These are phyloP conservation scores for Favolaschia claudopus DNA, from an alignment of 768 basidiomycete species.

Conservation along the genomic window DNA sequence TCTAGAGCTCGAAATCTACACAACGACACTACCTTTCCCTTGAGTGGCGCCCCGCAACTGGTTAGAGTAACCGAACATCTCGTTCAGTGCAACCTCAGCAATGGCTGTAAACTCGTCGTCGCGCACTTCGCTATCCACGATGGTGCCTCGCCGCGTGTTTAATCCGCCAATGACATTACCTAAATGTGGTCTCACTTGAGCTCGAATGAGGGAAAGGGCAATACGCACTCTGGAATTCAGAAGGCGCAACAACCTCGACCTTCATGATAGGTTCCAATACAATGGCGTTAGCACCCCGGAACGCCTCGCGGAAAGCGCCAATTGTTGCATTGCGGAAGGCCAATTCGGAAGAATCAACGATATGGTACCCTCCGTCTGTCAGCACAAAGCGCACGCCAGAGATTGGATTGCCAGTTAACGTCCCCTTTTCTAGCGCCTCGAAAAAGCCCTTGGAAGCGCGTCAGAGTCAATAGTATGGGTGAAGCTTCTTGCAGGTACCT, in stretches of 20 bases:
- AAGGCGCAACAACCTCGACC: conserved; percentile 95
- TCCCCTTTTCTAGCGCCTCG: conserved; percentile 92
- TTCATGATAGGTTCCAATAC: conserved; percentile 99
- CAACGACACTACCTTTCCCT: conserved; percentile 82
- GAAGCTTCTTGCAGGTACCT: conserved; percentile 53
- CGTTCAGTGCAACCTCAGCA: conserved; percentile 94
- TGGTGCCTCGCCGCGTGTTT: conserved; percentile 91
- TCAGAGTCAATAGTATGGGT: not conserved
- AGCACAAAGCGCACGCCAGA: conserved; percentile 87
- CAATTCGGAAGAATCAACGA: conserved; percentile 95
- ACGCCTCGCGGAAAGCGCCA: conserved; percentile 92
- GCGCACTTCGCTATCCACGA: conserved; percentile 94
- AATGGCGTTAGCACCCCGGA: conserved; percentile 75
- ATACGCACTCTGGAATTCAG: conserved; percentile 88
- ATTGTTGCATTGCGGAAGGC: conserved; percentile 93
- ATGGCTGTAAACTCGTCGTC: conserved; percentile 95
- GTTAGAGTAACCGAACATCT: conserved; percentile 98
- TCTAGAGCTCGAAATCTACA: not conserved
- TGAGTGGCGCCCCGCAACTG: conserved; percentile 93
- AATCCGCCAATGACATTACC: conserved; percentile 92
- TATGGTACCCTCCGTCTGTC: conserved; percentile 91
- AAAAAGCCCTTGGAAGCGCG: conserved; percentile 77
- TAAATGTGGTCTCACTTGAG: conserved; percentile 32
- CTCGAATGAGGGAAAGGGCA: not conserved
- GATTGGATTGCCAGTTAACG: conserved; percentile 87